Base-by-base conservation (phyloP, 2,329 filamentous ascomycete species). In the Xylariaceae sp. region DNA sequence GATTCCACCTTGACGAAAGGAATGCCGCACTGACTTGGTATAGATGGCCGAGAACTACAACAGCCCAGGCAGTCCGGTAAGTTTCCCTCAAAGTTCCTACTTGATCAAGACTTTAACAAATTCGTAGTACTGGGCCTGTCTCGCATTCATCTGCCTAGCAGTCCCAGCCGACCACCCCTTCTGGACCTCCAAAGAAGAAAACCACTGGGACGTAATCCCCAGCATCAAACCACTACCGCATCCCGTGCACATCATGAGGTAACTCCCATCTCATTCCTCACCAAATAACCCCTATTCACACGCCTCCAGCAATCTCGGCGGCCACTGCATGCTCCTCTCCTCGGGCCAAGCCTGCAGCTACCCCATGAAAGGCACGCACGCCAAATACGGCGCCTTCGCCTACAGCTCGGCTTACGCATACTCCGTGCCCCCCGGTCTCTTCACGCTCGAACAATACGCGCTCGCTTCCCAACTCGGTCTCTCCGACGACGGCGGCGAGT, bases 281-380 rank as follows among this genome's bases (percentile, higher is more conserved):
- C 51, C 55, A 60, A 37, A 58, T 17, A 5, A 13, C 37, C 6
- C 2, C 7, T 35, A 10, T 39, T 5, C 10, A 13, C 42, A 45
- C n/a, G 11, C 42, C 1, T n/a, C 13, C 13, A 82, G 86, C 66
- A 83, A 85, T 63, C 80, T 85, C 15, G 88, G 87, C n/a, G 87
- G 86, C 0, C 89, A 92, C 71, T 87, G 85, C 51, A 89, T 92
- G 78, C 78, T 92, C 23, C 80, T 92, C 6, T 88, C 84, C 3
- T 89, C 86, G 0, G 89, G 89, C 1, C 89, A 93, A 71, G 87
- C 86, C n/a, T 92, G 89, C 73, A 87, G 88, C 72, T 92, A 92
- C 70, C 87, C 89, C 0, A 87, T 92, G 78, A 89, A 89, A 73
- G 88, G 87, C 56, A 90, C 88, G 0, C 88, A 92, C 71, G 88